These are phyloP conservation scores for Themeda triandra DNA, from an alignment of 176 grass and related monocot genomes.

Conservation along the genomic window DNA sequence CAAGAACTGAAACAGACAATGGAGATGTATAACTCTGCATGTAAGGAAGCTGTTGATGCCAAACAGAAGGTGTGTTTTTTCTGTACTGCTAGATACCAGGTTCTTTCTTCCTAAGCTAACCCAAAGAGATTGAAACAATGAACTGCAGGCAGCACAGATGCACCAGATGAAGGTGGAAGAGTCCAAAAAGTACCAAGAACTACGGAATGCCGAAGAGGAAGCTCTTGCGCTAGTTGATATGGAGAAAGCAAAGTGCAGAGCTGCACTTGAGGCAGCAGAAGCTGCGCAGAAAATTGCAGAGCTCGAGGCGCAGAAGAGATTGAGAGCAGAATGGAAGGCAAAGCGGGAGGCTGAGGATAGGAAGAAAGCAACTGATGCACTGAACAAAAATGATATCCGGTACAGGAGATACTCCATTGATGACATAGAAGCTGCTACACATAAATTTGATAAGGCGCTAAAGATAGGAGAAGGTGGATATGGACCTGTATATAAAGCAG, in stretches of 20 bases:
- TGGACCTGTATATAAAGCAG: slow-evolving; percentile 81
- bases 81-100: background rate
- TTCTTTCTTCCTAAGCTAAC: slow-evolving; percentile 11
- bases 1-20: slow-evolving; percentile 85
- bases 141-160: slow-evolving; percentile 66
- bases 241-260: slow-evolving; percentile 90
- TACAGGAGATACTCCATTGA: slow-evolving; percentile 94
- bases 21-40: slow-evolving; percentile 86
- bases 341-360: slow-evolving; percentile 62
- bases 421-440: slow-evolving; percentile 81
- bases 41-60: slow-evolving; percentile 72
- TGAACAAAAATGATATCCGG: slow-evolving; percentile 47
- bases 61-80: slow-evolving; percentile 64
- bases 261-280: slow-evolving; percentile 85
- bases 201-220: slow-evolving; percentile 69
- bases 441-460: slow-evolving; percentile 55
- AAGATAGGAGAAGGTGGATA: slow-evolving; percentile 99
- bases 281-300: slow-evolving; percentile 78
- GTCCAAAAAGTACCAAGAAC: slow-evolving; percentile 53
- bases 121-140: background rate
- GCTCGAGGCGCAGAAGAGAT: slow-evolving; percentile 71
- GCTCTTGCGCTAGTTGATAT: slow-evolving; percentile 73
- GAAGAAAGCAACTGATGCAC: slow-evolving; percentile 48
- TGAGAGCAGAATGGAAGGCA: slow-evolving; percentile 74
- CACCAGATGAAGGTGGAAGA: slow-evolving; percentile 76